A percentile compares a stretch with the other conserved stretches of the same genome.
Conservation (phyloP, 1,284 basidiomycete genomes). For the Heterobasidion annosum region DNA sequence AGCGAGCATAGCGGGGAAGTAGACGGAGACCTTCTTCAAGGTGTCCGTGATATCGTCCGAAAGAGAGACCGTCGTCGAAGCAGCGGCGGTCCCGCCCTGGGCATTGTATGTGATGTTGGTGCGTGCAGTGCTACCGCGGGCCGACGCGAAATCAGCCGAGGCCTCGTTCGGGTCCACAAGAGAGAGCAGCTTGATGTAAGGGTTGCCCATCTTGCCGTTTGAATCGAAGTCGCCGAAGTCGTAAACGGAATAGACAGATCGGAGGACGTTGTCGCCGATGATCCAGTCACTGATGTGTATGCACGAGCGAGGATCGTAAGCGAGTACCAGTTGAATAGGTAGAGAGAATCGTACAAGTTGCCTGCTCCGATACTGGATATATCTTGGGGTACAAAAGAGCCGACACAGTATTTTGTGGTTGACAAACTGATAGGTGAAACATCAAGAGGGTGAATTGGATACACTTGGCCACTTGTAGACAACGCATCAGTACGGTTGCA, state of each 20-base stretch:
- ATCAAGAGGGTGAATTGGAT: conserved; percentile 71
- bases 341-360: conserved; percentile 45
- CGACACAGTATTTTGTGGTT: conserved; percentile 45
- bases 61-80: conserved; percentile 36
- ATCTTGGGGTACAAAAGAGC: conserved; percentile 60
- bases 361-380: conserved; percentile 39
- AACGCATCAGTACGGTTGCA: neutral
- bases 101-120: conserved; percentile 63
- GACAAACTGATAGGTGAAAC: conserved; percentile 39
- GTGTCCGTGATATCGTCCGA: conserved; percentile 47
- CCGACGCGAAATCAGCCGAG: conserved; percentile 56
- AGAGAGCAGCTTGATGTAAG: conserved; percentile 66
- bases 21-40: conserved; percentile 49
- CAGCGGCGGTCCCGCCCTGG: conserved; percentile 31
- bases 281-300: conserved; percentile 55
- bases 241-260: conserved; percentile 78
- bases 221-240: conserved; percentile 76
- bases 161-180: conserved; percentile 60
- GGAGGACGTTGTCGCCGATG: conserved; percentile 74
- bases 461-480: conserved; percentile 45
- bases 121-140: conserved; percentile 52
- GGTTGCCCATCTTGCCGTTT: conserved; percentile 54
- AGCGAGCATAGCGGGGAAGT: conserved; percentile 61
- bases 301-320: neutral
- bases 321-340: neutral